These are phyloP conservation scores for Cerioporus squamosus DNA, from an alignment of 1,284 basidiomycete genomes.

Conservation along the genomic window DNA sequence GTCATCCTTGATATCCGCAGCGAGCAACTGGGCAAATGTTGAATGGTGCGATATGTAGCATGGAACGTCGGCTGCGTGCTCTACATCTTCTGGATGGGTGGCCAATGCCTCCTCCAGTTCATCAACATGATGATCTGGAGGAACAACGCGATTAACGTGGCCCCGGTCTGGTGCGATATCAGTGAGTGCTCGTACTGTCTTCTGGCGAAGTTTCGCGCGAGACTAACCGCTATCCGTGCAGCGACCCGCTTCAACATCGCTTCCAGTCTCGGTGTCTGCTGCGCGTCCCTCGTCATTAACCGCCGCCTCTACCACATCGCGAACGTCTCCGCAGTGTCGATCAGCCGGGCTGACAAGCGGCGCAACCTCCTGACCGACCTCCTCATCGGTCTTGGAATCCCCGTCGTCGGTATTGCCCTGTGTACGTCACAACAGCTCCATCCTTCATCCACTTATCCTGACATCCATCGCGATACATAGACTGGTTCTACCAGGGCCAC, in stretches of 20 bases:
- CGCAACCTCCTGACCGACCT: constrained; percentile 42
- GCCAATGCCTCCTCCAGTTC: constrained; percentile 57
- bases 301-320: constrained; percentile 54
- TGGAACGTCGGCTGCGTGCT: constrained; percentile 63
- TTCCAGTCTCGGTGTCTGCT: constrained; percentile 43
- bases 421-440: constrained; percentile 34
- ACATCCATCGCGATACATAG: constrained; percentile 13
- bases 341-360: constrained; percentile 35
- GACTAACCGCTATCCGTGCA: constrained; percentile 21
- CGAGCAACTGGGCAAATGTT: neutral
- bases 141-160: constrained; percentile 54
- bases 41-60: constrained; percentile 27
- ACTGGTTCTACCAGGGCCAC: constrained; percentile 44
- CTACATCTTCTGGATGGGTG: constrained; percentile 65
- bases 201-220: neutral
- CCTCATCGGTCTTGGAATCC: constrained; percentile 41
- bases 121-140: constrained; percentile 74
- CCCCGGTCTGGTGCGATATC: constrained; percentile 80
- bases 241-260: constrained; percentile 43
- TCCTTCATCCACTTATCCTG: neutral
- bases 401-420: constrained; percentile 39
- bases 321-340: constrained; percentile 31
- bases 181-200: constrained; percentile 44
- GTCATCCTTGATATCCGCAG: constrained; percentile 7
- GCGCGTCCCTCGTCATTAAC: constrained; percentile 51